phyloP scores from a whole-genome alignment of 306 rosid genomes.

The Oxytropis ochrocephala region DNA sequence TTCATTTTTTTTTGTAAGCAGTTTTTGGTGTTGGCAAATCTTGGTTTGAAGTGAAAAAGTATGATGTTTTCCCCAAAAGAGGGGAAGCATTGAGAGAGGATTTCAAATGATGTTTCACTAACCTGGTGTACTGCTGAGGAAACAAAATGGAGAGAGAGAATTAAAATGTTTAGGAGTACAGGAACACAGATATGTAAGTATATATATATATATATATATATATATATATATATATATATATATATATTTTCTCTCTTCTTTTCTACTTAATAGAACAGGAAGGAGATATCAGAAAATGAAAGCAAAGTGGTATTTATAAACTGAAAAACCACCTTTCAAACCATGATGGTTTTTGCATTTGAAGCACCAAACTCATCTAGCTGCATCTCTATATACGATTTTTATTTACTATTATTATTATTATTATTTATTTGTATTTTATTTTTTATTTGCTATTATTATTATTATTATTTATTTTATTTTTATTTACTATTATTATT shows the following conservation, averaged over 20 bases:
- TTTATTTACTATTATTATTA: background rate
- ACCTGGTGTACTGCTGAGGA: conserved; percentile 28
- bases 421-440: background rate
- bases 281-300: conserved; percentile 42
- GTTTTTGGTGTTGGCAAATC: conserved; percentile 16
- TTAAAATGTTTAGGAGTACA: conserved; percentile 11
- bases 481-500: too few relatives aligned
- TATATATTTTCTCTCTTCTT: background rate
- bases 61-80: conserved; percentile 28
- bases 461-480: too few relatives aligned
- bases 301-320: conserved; percentile 60
- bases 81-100: conserved; percentile 28
- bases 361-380: background rate
- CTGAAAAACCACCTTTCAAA: conserved; percentile 34
- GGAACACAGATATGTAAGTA: conserved; percentile 33
- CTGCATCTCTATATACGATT: background rate
- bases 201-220: conserved; percentile 15
- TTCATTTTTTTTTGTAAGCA: conserved; percentile 14
- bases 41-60: conserved; percentile 19
- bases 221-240: background rate
- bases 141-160: conserved; percentile 19
- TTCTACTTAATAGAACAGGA: conserved; percentile 23
- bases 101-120: conserved; percentile 39
- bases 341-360: conserved; percentile 18
- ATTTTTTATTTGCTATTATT: too few relatives aligned